phyloP scores from a whole-genome alignment of 495 filamentous ascomycete species.

The Neurospora hispaniola region DNA sequence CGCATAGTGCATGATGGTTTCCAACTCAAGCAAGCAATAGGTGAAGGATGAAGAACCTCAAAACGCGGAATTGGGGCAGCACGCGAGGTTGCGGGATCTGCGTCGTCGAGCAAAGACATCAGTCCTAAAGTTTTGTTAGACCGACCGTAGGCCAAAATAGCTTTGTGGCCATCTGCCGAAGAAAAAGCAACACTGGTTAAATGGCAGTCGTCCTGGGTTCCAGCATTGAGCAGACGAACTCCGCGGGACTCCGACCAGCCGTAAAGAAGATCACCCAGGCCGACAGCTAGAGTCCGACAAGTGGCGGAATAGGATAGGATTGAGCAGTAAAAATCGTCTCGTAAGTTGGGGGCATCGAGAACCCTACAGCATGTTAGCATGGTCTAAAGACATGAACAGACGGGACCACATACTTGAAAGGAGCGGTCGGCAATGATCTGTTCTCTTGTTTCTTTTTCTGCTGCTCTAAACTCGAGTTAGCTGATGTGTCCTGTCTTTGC shows the following conservation, averaged over 20 bases:
- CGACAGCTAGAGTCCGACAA: constrained; percentile 70
- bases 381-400: neutral
- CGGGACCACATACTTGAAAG: constrained; percentile 56
- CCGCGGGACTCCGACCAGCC: constrained; percentile 71
- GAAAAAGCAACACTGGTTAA: constrained; percentile 85
- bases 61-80: constrained; percentile 46
- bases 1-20: constrained; percentile 38
- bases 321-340: constrained; percentile 95
- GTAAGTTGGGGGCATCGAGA: constrained; percentile 74
- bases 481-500: neutral
- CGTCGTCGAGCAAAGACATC: constrained; percentile 39
- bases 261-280: constrained; percentile 68
- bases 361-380: constrained; percentile 39
- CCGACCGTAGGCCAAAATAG: constrained; percentile 78
- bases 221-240: constrained; percentile 35
- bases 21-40: constrained; percentile 70
- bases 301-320: constrained; percentile 73
- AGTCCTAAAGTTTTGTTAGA: constrained; percentile 51
- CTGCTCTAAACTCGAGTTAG: neutral
- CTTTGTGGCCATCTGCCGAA: constrained; percentile 60
- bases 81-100: constrained; percentile 1
- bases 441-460: constrained; percentile 9
- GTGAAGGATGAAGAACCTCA: constrained; percentile 55
- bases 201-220: constrained; percentile 29
- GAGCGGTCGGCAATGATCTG: constrained; percentile 50